Conservation (phyloP, 805 yeast species). For the Yarrowia porcina region DNA sequence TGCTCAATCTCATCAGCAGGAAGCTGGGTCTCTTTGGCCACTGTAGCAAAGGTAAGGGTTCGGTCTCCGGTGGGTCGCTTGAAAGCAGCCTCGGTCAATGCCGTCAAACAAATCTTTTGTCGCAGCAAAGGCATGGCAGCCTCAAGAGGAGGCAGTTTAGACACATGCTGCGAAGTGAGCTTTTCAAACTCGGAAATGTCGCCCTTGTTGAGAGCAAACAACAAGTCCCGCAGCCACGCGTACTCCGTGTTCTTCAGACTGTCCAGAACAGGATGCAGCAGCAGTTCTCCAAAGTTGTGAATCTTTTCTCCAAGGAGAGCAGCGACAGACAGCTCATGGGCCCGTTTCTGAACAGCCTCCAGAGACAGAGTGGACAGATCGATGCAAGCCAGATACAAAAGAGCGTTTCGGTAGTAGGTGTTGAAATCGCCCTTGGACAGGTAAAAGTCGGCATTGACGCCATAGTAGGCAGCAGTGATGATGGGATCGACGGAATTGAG, state of each 20-base stretch:
- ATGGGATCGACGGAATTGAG: conserved; percentile 55
- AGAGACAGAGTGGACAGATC: conserved; percentile 44
- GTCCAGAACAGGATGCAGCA: conserved; percentile 78
- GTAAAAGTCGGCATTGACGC: conserved; percentile 72
- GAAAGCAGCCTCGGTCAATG: conserved; percentile 84
- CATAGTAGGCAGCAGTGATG: conserved; percentile 79
- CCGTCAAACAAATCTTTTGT: conserved; percentile 89
- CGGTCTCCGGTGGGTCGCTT: conserved; percentile 70
- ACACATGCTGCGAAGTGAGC: conserved; percentile 42
- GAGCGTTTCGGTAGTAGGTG: conserved; percentile 71
- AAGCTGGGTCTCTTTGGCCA: conserved; percentile 67
- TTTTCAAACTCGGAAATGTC: conserved; percentile 64
- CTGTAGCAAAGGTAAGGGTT: conserved; percentile 66
- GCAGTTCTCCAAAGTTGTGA: conserved; percentile 92
- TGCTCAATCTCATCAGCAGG: conserved; percentile 78
- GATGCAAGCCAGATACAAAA: conserved; percentile 78
- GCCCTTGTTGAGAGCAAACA: conserved; percentile 73
- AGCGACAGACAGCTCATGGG: conserved; percentile 75
- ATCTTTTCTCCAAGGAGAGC: conserved; percentile 89
- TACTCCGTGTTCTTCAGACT: conserved; percentile 50
- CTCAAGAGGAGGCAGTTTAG: conserved; percentile 54
- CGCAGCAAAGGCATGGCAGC: conserved; percentile 63
- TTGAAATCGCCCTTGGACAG: conserved; percentile 76
- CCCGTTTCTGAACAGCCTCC: conserved; percentile 48
- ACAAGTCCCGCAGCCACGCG: conserved; percentile 68